phyloP scores from a whole-genome alignment of 768 basidiomycete genomes.

The Clathrus columnatus region DNA sequence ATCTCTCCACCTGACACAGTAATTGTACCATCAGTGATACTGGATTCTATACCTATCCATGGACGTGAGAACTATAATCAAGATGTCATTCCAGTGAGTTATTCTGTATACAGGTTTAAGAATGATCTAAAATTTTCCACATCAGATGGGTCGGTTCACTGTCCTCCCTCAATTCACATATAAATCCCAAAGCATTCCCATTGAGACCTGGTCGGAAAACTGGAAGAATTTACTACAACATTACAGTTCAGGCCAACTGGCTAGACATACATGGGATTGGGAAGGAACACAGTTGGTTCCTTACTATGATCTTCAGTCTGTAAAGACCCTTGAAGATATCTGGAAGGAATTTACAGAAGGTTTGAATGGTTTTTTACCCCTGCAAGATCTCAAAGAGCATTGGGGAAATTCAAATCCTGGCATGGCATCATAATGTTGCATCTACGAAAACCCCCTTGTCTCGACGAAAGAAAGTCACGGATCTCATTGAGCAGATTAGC shows the following conservation, averaged over 20 bases:
- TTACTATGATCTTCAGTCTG: slow-evolving; percentile 16
- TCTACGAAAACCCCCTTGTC: slow-evolving; percentile 18
- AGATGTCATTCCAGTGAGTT: background rate
- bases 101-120: background rate
- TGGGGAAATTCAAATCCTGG: slow-evolving; percentile 15
- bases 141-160: too few relatives aligned
- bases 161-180: too few relatives aligned
- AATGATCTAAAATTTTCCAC: too few relatives aligned
- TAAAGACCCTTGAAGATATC: slow-evolving; percentile 17
- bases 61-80: too few relatives aligned
- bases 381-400: slow-evolving; percentile 5
- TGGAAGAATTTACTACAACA: background rate
- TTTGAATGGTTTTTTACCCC: slow-evolving; percentile 20
- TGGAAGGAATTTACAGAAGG: slow-evolving; percentile 24
- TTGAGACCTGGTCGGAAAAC: background rate
- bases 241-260: background rate
- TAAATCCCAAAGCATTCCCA: too few relatives aligned
- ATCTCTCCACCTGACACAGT: background rate
- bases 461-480: slow-evolving; percentile 17
- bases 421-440: slow-evolving; percentile 19
- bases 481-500: slow-evolving; percentile 17
- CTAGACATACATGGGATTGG: slow-evolving; percentile 21
- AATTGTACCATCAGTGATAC: too few relatives aligned
- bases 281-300: slow-evolving; percentile 21
- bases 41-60: too few relatives aligned